Evolutionary conservation across 2,329 filamentous ascomycete species (phyloP), one percentile per base, ranked within the genome.

Genomic region (Arthrobotrys musiformis): DNA sequence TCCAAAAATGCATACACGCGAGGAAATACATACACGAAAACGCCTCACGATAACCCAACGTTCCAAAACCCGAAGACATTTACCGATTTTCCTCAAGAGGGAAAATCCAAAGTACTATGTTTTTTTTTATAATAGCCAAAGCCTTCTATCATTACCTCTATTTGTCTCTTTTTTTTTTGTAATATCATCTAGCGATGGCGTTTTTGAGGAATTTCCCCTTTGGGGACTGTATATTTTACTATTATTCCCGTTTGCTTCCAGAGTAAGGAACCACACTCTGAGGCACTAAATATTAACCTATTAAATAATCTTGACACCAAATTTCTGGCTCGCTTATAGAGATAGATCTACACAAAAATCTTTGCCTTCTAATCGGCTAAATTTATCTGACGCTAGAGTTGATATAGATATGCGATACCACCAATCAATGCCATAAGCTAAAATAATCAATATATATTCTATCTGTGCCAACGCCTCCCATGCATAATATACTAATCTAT

Each of bases 121-220:
- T 19, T 54, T 22, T 15, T 6, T 11, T 33, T 35, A 26, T 52
- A 52, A 52, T 48, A 48, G 8, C 17, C 17, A 28, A 2, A 7
- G 5, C 26, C 46, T 17, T 35, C 26, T 58, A n/a, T 35, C 28
- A 19, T 40, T 19, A 17, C 15, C 6, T 11, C 35, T 33, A 9
- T 33, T 22, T 33, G 3, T 15, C n/a, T 24, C 11, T 48, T 50
- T 28, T 33, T 33, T 30, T 33, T 26, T 11, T 58, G 4, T 58
- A 11, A n/a, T 40, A 30, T 37, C 54, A 58, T 58, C 15, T 73
- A 78, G 6, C 72, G 46, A 33, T 40, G 50, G 58, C 62, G 50
- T 19, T 58, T n/a, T 28, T 58, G 11, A 58, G 30, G 54, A 13
- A 24, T 56, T 37, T 9, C 19, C 8, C 4, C 11, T 50, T n/a